Conservation (phyloP, 345 rosid genomes). For the Pugionium dolabratum region DNA sequence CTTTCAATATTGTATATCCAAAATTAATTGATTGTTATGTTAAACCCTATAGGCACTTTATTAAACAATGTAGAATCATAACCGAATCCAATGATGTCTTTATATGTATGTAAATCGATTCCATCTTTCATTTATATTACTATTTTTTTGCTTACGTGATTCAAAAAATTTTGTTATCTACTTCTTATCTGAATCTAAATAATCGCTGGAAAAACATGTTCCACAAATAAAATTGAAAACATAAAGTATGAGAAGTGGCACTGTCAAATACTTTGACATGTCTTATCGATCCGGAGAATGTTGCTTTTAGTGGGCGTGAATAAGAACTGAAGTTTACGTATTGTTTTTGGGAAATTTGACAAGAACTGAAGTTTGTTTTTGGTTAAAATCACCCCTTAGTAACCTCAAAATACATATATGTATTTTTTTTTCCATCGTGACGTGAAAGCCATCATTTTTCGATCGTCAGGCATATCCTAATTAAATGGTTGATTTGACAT, state of each 20-base stretch:
- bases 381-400: slow-evolving; percentile 15
- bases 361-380: background rate
- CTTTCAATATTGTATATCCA: slow-evolving; percentile 1
- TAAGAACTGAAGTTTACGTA: slow-evolving; percentile 22
- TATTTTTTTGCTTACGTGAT: too few relatives aligned
- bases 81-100: slow-evolving; percentile 31
- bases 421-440: slow-evolving; percentile 32
- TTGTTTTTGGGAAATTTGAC: background rate
- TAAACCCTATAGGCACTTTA: slow-evolving; percentile 10
- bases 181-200: background rate
- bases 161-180: too few relatives aligned
- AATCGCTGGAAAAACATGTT: background rate
- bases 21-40: slow-evolving; percentile 10
- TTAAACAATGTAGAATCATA: slow-evolving; percentile 18
- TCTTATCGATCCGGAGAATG: slow-evolving; percentile 36
- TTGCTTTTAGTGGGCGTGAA: slow-evolving; percentile 21
- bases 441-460: slow-evolving; percentile 42
- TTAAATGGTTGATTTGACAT: background rate
- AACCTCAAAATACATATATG: background rate
- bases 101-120: slow-evolving; percentile 4
- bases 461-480: slow-evolving; percentile 13
- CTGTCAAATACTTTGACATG: slow-evolving; percentile 38
- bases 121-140: background rate
- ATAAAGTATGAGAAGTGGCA: slow-evolving; percentile 40
- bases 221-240: slow-evolving; percentile 3